Conservation (phyloP, 176 grass and related monocot genomes). For the Avena atlantica region DNA sequence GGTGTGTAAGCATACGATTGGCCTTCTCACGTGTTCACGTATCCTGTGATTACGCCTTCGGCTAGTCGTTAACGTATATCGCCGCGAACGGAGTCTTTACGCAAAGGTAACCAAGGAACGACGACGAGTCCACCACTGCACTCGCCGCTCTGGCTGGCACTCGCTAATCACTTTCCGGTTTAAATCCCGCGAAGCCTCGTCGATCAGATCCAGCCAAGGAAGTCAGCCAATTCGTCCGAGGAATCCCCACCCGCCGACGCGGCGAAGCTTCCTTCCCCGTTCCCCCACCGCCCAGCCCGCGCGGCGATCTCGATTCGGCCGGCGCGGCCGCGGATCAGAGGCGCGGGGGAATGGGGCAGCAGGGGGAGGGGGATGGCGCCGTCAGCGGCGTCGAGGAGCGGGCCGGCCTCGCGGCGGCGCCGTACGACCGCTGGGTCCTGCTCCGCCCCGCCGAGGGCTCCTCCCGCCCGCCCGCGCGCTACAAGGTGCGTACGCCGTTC, state of each 20-base stretch:
- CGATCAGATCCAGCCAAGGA: not conserved
- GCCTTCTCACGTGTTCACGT: no score
- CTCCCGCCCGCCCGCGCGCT: conserved; percentile 48
- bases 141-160: not conserved
- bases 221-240: not conserved
- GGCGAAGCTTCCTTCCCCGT: not conserved
- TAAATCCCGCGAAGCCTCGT: not conserved
- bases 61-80: not conserved
- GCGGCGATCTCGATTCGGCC: not conserved
- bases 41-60: not conserved
- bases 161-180: not conserved
- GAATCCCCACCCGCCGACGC: no score
- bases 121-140: conserved; percentile 9
- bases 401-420: conserved; percentile 44
- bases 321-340: not conserved
- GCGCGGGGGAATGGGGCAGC: conserved; percentile 6
- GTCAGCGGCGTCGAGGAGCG: conserved; percentile 35
- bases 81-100: not conserved
- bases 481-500: conserved; percentile 43
- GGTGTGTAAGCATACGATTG: no score
- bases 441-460: conserved; percentile 40
- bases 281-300: not conserved
- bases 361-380: conserved; percentile 25
- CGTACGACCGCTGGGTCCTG: conserved; percentile 54
- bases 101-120: not conserved